Conservation (phyloP, 2,329 filamentous ascomycete species). For the Penicillium italicum region DNA sequence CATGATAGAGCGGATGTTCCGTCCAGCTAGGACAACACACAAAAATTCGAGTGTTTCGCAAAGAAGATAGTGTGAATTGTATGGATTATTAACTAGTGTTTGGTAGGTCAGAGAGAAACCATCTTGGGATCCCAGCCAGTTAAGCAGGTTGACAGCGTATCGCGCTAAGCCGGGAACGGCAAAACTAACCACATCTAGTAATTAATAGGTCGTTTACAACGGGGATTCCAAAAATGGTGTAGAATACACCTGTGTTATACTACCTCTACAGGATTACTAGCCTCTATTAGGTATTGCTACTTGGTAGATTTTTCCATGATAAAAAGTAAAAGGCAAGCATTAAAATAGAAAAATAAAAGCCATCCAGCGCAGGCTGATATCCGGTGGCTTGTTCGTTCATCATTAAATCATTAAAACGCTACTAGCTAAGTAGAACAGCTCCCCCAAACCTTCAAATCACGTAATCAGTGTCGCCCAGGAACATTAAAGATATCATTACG, state of each 20-base stretch:
- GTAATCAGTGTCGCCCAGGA: slow-evolving; percentile 10
- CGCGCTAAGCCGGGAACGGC: too few relatives aligned
- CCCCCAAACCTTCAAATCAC: not conserved
- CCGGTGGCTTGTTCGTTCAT: not conserved
- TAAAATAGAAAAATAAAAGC: not conserved
- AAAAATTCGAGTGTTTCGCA: not conserved
- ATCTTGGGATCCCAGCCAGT: too few relatives aligned
- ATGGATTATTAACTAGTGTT: too few relatives aligned
- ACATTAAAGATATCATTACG: slow-evolving; percentile 76
- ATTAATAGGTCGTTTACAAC: too few relatives aligned
- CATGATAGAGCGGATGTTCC: not conserved
- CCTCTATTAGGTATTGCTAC: too few relatives aligned
- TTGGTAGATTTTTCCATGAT: not conserved
- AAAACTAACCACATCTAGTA: too few relatives aligned
- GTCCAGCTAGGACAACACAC: not conserved
- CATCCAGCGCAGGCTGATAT: not conserved
- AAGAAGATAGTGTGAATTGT: too few relatives aligned
- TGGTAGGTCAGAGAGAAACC: too few relatives aligned
- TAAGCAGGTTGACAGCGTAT: too few relatives aligned
- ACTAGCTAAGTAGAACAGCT: not conserved
- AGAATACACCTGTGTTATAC: not conserved
- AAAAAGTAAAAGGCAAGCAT: not conserved
- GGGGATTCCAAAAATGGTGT: too few relatives aligned
- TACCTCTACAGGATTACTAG: too few relatives aligned
- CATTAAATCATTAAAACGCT: not conserved